Conservation (phyloP, 2,329 filamentous ascomycete species). For the Pseudopyricularia javanii region DNA sequence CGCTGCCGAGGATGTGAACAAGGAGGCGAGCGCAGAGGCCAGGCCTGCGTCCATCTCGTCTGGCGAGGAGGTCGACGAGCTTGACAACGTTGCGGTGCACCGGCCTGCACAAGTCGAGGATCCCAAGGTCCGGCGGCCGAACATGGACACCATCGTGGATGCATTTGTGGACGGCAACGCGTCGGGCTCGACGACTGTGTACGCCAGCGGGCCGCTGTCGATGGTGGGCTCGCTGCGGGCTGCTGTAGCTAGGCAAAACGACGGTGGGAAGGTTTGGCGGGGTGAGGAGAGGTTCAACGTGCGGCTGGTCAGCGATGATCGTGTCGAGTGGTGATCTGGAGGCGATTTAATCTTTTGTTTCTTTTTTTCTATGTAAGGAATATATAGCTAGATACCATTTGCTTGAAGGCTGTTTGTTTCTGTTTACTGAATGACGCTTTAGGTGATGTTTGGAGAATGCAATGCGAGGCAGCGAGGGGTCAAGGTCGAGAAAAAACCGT, state of each 20-base stretch:
- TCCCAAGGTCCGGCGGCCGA: conserved; percentile 21
- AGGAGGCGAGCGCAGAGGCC: conserved; percentile 10
- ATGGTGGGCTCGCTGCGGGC: conserved; percentile 47
- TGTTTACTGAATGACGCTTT: too few species aligned
- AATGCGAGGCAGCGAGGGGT: too few species aligned
- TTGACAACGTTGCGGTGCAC: conserved; percentile 6
- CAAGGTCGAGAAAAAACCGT: too few species aligned
- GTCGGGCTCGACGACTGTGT: conserved; percentile 38
- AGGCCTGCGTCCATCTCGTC: conserved; percentile 8
- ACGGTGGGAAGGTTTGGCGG: conserved; percentile 39
- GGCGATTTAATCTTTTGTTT: too few species aligned
- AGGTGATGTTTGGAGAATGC: too few species aligned
- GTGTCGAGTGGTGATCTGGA: conserved; percentile 38
- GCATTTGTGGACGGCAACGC: conserved; percentile 34
- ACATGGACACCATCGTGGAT: conserved; percentile 31
- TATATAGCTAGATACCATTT: too few species aligned
- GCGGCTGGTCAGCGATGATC: conserved; percentile 45
- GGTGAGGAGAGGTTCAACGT: conserved; percentile 45
- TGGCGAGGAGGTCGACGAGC: conserved; percentile 11
- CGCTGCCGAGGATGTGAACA: conserved; percentile 9
- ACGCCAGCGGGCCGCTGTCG: conserved; percentile 46
- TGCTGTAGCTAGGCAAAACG: conserved; percentile 41
- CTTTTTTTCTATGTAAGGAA: too few species aligned
- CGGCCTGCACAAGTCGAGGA: conserved; percentile 12
- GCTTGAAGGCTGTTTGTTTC: too few species aligned